Base-by-base conservation (phyloP, 768 basidiomycete species). In the Pisolithus tinctorius region DNA sequence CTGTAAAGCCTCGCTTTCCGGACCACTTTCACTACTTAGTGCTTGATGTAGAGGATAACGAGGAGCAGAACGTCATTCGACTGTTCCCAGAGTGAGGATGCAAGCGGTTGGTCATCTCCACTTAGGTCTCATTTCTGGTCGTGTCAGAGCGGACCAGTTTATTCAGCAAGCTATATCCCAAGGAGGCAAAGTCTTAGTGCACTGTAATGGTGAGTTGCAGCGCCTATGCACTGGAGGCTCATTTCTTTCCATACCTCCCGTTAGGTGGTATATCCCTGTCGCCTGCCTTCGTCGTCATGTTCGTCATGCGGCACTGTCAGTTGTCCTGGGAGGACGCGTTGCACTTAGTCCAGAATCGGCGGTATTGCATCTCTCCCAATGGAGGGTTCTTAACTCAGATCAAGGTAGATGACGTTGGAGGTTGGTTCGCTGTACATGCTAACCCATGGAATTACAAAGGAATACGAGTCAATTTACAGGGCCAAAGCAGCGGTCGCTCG, bases 331-430 rank as follows among this genome's bases (percentile, higher is more conserved):
- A 93, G 71, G 89, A 93, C 50, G 91, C 90, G 0, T 73, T 93
- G 45, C 89, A 91, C 60, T 69, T 88, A 61, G 91, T 93, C 4
- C 91, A 93, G 66, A 93, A 93, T 57, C 77, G 92, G 44, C 79
- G 93, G 42, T 96, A 95, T 60, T 96, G 93, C 67, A 93, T 94
- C 55, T 90, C 89, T 1, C 93, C 92, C 10, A 93, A 95, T 59
- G 83, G 86, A 13, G 93, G 91, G 3, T 96, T 96, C 69, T 66
- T 94, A 60, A 89, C 88, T 9, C 93, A 95, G 65, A 86, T 95
- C 63, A 94, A 95, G 79, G 89, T 86, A 51, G 26, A 71, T 34
- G 13, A 41, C 29, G 13, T 31, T 34, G 47, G 27, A 17, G n/a
- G n/a, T 29, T n/a, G 10, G n/a, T 26, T 43, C 42, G 1, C 43